Evolutionary conservation across 1,284 basidiomycete species (phyloP).

Genomic region (Ganoderma leucocontextum): DNA sequence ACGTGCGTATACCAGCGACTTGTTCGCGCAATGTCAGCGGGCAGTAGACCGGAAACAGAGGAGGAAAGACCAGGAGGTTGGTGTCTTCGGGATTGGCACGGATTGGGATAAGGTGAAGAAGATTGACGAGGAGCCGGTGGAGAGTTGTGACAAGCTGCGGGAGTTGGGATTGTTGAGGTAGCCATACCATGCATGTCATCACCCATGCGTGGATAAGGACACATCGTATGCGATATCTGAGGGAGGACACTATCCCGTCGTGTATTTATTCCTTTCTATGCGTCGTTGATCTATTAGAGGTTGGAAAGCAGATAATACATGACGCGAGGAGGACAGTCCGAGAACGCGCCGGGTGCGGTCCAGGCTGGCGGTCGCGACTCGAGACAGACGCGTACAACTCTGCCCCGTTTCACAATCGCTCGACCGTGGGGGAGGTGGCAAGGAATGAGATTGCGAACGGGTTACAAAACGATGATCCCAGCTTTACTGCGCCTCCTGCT

Average conservation of each 20-base stretch:
- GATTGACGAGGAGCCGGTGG: conserved; percentile 71
- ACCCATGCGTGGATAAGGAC: conserved; percentile 1
- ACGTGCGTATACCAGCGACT: conserved; percentile 70
- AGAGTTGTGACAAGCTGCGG: conserved; percentile 80
- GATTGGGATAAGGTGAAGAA: conserved; percentile 85
- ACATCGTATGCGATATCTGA: conserved; percentile 7
- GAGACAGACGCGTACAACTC: not conserved
- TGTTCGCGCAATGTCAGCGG: conserved; percentile 76
- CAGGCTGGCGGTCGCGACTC: conserved; percentile 32
- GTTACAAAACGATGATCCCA: conserved; percentile 26
- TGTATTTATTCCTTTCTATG: conserved; percentile 32
- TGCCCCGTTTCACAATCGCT: not conserved
- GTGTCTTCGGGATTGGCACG: conserved; percentile 88
- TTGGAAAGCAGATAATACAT: not conserved
- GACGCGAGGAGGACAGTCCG: conserved; percentile 5
- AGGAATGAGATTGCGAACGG: conserved; percentile 25
- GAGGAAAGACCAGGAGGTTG: conserved; percentile 78
- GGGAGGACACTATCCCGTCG: conserved; percentile 22
- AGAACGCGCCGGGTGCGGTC: conserved; percentile 28
- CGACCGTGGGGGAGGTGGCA: conserved; percentile 5
- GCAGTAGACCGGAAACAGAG: conserved; percentile 70
- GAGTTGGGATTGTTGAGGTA: conserved; percentile 58
- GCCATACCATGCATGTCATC: conserved; percentile 7
- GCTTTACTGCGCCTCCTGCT: conserved; percentile 35
- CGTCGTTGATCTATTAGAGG: conserved; percentile 10